These are phyloP conservation scores for Fraxinus albicans DNA, from an alignment of 305 asterid genomes.

Conservation along the genomic window DNA sequence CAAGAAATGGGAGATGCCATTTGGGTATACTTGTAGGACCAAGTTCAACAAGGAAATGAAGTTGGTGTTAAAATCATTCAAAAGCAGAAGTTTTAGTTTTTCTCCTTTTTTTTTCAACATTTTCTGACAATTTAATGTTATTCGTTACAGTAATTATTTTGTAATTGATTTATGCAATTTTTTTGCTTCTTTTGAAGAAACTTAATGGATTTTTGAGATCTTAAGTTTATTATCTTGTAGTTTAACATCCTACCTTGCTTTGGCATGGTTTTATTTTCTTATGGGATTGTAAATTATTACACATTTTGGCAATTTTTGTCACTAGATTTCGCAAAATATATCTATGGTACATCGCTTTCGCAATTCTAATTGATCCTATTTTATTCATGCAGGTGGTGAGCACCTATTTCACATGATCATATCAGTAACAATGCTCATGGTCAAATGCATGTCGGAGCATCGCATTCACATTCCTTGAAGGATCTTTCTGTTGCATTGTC, in stretches of 20 bases:
- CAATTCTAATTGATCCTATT: neutral
- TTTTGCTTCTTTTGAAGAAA: no score
- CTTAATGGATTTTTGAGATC: no score
- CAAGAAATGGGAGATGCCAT: no score
- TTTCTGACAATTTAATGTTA: neutral
- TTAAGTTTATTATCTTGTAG: no score
- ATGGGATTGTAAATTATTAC: neutral
- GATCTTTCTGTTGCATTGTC: slow-evolving; percentile 91
- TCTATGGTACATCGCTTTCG: neutral
- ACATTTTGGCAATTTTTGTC: neutral
- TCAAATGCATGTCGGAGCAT: slow-evolving; percentile 47
- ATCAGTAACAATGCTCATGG: slow-evolving; percentile 49
- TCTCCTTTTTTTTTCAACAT: no score
- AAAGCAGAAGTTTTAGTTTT: no score
- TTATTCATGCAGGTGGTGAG: slow-evolving; percentile 65
- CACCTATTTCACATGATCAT: slow-evolving; percentile 78
- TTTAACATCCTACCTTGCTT: neutral
- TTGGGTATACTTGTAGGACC: no score
- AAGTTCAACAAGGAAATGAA: no score
- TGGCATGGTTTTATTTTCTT: neutral
- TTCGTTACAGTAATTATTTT: no score
- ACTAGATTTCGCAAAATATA: neutral
- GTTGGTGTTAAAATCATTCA: no score
- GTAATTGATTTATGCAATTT: no score
- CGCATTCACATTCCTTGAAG: slow-evolving; percentile 81